phyloP scores from a whole-genome alignment of 352 stramenopile species.

The Pythium apleroticum region DNA sequence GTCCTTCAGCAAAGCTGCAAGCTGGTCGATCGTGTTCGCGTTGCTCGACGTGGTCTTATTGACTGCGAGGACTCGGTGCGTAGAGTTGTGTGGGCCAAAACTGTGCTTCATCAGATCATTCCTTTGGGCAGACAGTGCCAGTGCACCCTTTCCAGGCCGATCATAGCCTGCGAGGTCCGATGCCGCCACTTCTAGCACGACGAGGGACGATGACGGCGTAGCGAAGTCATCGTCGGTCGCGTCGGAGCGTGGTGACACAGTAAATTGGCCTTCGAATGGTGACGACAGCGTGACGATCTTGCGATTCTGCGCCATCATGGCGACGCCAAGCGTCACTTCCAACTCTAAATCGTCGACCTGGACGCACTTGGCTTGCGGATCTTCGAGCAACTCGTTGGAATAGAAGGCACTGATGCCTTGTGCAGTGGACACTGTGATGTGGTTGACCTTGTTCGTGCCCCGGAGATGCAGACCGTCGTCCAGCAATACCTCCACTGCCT shows the following conservation, averaged over 20 bases:
- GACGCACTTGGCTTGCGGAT: neutral
- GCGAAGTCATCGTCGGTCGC: neutral
- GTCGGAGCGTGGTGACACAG: neutral
- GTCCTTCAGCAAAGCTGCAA: neutral
- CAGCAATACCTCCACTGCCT: slow-evolving; percentile 53
- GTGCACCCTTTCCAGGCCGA: neutral
- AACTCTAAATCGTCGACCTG: slow-evolving; percentile 14
- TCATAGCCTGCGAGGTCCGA: neutral
- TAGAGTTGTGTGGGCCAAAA: slow-evolving; percentile 1
- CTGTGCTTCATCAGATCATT: slow-evolving; percentile 12
- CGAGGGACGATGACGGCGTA: neutral
- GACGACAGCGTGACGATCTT: slow-evolving; percentile 20
- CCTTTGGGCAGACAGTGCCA: neutral
- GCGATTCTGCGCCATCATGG: slow-evolving; percentile 19
- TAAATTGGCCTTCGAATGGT: slow-evolving; percentile 18
- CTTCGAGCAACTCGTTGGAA: slow-evolving; percentile 64
- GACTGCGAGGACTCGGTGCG: slow-evolving; percentile 13
- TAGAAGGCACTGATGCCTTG: slow-evolving; percentile 51
- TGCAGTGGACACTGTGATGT: slow-evolving; percentile 62
- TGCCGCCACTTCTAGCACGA: slow-evolving; percentile 13
- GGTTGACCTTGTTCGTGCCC: slow-evolving; percentile 53
- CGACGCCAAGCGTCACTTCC: slow-evolving; percentile 17
- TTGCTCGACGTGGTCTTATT: neutral
- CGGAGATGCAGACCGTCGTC: slow-evolving; percentile 36
- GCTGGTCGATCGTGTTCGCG: neutral